phyloP scores from a whole-genome alignment of 768 basidiomycete genomes.

The Butyriboletus loyo region DNA sequence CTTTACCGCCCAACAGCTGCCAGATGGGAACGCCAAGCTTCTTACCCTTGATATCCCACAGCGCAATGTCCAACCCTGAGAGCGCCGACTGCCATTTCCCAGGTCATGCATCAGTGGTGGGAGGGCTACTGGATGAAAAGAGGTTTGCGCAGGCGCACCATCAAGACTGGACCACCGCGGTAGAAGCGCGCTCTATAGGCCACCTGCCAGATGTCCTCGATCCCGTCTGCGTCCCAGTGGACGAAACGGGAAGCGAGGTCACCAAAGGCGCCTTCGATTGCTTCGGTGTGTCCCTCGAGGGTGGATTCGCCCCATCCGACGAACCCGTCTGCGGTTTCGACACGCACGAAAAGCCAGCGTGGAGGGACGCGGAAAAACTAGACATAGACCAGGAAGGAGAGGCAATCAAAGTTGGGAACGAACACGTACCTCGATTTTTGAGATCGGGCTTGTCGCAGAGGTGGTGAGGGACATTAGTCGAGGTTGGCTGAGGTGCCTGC shows the following conservation, averaged over 20 bases:
- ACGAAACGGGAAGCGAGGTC: conserved; percentile 60
- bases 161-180: conserved; percentile 67
- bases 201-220: conserved; percentile 71
- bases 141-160: conserved; percentile 37
- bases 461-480: conserved; percentile 15
- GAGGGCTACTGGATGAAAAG: no score
- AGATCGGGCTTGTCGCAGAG: conserved; percentile 20
- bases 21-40: conserved; percentile 62
- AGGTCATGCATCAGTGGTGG: not conserved
- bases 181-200: conserved; percentile 70
- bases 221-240: conserved; percentile 59
- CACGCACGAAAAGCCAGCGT: conserved; percentile 69
- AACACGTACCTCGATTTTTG: conserved; percentile 22
- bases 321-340: conserved; percentile 59
- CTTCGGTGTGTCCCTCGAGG: conserved; percentile 70
- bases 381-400: conserved; percentile 22
- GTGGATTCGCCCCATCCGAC: conserved; percentile 78
- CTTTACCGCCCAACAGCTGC: conserved; percentile 68
- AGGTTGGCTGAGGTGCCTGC: not conserved
- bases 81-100: conserved; percentile 40
- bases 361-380: conserved; percentile 68
- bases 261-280: conserved; percentile 61
- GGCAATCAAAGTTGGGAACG: not conserved
- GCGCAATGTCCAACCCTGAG: conserved; percentile 64
- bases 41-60: conserved; percentile 82